These are phyloP conservation scores for Brettanomyces custersianus DNA, from an alignment of 805 yeast genomes.

Conservation along the genomic window DNA sequence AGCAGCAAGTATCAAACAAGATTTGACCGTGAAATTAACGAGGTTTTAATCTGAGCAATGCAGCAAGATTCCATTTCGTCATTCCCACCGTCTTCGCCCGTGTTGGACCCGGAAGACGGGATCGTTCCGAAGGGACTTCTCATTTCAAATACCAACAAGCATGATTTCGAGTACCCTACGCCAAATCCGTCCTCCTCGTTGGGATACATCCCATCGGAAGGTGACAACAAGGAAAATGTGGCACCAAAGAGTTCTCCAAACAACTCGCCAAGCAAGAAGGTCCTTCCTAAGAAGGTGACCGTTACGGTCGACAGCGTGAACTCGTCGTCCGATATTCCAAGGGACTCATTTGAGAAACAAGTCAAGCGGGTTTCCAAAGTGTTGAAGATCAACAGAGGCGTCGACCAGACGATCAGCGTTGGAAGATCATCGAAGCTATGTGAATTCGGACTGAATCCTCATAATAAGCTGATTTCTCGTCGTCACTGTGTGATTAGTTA, in stretches of 20 bases:
- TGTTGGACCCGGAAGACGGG: conserved; percentile 10
- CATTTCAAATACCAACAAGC: background rate
- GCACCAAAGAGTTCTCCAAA: too few relatives aligned
- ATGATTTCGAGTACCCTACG: conserved; percentile 44
- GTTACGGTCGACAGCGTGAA: too few relatives aligned
- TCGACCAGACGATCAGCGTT: conserved; percentile 32
- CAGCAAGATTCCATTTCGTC: too few relatives aligned
- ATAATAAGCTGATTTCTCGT: conserved; percentile 56
- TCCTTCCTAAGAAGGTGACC: too few relatives aligned
- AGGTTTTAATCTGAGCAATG: too few relatives aligned
- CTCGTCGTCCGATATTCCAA: too few relatives aligned
- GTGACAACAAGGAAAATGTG: conserved; percentile 12
- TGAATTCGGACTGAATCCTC: conserved; percentile 37
- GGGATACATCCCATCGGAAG: conserved; percentile 22
- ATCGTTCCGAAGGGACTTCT: background rate
- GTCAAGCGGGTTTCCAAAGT: conserved; percentile 3
- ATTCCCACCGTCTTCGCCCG: conserved; percentile 29
- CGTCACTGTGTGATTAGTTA: conserved; percentile 50
- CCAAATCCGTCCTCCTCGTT: conserved; percentile 62
- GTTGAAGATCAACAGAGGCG: conserved; percentile 26
- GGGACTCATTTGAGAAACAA: background rate
- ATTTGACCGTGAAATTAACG: conserved; percentile 6
- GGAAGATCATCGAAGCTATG: conserved; percentile 66
- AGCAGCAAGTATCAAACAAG: background rate
- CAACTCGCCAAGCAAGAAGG: too few relatives aligned